These are phyloP conservation scores for Dendrobium nobile DNA, from an alignment of 106 monocot species.

Conservation along the genomic window DNA sequence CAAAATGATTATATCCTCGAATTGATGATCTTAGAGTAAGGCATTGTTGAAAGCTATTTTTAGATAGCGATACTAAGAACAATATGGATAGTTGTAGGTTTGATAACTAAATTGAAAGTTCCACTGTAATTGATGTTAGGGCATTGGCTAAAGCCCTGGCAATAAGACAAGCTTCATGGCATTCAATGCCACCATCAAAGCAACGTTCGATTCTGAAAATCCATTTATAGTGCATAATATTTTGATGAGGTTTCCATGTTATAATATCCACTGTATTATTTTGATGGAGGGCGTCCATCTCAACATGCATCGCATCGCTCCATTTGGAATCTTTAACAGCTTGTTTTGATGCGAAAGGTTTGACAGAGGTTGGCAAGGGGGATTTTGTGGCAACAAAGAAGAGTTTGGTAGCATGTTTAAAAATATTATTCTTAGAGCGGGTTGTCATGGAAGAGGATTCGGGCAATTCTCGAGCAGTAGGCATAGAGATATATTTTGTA, in stretches of 20 bases:
- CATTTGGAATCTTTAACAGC: not conserved
- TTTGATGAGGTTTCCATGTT: not conserved
- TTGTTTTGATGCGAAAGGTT: not conserved
- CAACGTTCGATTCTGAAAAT: not conserved
- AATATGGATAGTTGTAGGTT: not conserved
- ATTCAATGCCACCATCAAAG: not conserved
- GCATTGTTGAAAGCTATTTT: slow-evolving; percentile 5
- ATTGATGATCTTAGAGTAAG: not conserved
- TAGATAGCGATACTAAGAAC: not conserved
- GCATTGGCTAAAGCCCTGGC: not conserved
- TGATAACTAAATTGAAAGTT: not conserved
- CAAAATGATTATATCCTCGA: not conserved
- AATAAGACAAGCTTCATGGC: not conserved
- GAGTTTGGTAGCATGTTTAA: no score
- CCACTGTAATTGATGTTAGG: not conserved
- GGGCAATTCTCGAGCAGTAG: no score
- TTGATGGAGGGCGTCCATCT: not conserved
- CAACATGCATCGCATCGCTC: not conserved
- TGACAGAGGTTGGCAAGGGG: no score
- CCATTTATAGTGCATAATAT: not conserved
- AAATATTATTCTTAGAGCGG: no score
- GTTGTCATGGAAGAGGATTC: no score
- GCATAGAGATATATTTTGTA: no score
- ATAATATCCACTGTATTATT: slow-evolving; percentile 3
- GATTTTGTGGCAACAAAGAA: no score